These are phyloP conservation scores for Mercurialis annua DNA, from an alignment of 345 rosid species.

Conservation along the genomic window DNA sequence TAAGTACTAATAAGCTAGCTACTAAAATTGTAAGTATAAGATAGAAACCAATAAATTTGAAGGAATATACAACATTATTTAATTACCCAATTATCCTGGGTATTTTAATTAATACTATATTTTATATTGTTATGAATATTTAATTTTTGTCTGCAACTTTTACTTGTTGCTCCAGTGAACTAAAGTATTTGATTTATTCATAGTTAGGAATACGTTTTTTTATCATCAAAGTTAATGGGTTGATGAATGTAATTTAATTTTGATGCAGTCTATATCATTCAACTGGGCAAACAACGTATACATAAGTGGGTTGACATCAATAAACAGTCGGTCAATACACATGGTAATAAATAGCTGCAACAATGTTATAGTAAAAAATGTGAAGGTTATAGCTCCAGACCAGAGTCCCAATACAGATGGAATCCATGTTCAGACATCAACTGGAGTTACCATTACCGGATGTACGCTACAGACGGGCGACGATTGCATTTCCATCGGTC, in stretches of 20 bases:
- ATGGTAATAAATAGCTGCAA: slow-evolving; percentile 33
- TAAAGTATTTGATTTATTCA: too few species aligned
- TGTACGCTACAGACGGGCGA: slow-evolving; percentile 40
- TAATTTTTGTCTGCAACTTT: too few species aligned
- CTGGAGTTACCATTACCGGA: slow-evolving; percentile 26
- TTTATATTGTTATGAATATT: too few species aligned
- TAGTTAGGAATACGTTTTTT: too few species aligned
- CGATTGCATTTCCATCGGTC: slow-evolving; percentile 50
- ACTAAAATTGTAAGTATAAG: too few species aligned
- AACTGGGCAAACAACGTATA: slow-evolving; percentile 28
- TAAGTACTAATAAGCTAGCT: too few species aligned
- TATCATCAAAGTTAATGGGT: too few species aligned
- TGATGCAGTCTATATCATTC: slow-evolving; percentile 44
- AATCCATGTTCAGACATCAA: slow-evolving; percentile 38
- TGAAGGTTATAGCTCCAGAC: slow-evolving; percentile 31
- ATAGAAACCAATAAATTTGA: too few species aligned
- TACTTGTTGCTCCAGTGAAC: too few species aligned
- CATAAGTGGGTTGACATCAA: slow-evolving; percentile 36
- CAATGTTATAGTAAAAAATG: slow-evolving; percentile 21
- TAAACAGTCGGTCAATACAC: slow-evolving; percentile 39
- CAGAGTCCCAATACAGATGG: slow-evolving; percentile 54
- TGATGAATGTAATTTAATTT: not conserved
- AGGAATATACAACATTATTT: too few species aligned
- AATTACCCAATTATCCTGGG: too few species aligned
- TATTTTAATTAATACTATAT: too few species aligned